A percentile compares a stretch with the other conserved stretches of the same genome.
Evolutionary conservation across 139 green algal genomes (phyloP).

Genomic region (Microglena sp.): DNA sequence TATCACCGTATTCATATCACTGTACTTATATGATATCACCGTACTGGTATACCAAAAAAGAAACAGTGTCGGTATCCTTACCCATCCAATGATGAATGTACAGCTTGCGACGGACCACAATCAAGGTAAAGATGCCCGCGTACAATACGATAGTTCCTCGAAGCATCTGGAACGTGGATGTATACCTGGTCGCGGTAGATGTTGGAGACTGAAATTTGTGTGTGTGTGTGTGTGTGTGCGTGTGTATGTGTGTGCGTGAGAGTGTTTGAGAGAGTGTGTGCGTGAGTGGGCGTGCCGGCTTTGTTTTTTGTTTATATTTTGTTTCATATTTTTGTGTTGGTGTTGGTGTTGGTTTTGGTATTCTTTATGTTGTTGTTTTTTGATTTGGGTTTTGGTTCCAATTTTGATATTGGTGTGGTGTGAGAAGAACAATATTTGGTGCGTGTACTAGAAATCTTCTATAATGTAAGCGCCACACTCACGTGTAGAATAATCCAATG

Average conservation of each 20-base stretch:
- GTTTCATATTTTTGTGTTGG: neutral
- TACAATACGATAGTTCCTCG: slow-evolving; percentile 78
- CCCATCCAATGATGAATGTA: slow-evolving; percentile 72
- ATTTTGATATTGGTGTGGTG: too few relatives aligned
- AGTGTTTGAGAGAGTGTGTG: neutral
- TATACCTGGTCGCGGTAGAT: slow-evolving; percentile 35
- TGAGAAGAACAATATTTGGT: too few relatives aligned
- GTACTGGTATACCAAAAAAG: too few relatives aligned
- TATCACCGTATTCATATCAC: too few relatives aligned
- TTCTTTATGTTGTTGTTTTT: too few relatives aligned
- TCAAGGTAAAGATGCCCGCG: slow-evolving; percentile 67
- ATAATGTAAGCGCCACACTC: slow-evolving; percentile 4
- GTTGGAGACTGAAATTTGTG: too few relatives aligned
- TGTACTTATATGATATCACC: too few relatives aligned
- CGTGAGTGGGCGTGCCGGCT: neutral
- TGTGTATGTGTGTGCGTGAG: slow-evolving; percentile 1
- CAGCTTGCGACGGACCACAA: slow-evolving; percentile 57
- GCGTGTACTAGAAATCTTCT: neutral
- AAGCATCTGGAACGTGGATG: slow-evolving; percentile 81
- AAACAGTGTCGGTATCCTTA: too few relatives aligned
- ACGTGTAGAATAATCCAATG: slow-evolving; percentile 78
- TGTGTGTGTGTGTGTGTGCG: neutral
- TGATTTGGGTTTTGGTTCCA: too few relatives aligned
- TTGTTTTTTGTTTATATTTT: neutral
- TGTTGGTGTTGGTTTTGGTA: neutral